phyloP scores from a whole-genome alignment of 768 basidiomycete genomes.

The Calvatia gigantea region DNA sequence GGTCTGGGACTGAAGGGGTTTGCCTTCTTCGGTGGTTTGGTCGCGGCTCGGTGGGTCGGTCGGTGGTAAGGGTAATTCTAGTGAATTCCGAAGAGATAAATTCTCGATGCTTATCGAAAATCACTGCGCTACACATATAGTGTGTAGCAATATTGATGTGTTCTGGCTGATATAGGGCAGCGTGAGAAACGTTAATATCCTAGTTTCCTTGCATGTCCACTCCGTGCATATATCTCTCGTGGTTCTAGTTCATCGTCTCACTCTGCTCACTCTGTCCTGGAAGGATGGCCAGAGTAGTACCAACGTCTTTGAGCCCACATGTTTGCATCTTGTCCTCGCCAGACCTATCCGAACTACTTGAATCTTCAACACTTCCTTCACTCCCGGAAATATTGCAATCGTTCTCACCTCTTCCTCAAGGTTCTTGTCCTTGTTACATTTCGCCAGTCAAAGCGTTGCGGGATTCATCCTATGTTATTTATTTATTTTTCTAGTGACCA shows the following conservation, averaged over 20 bases:
- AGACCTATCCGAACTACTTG: constrained; percentile 63
- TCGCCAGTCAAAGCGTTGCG: background rate
- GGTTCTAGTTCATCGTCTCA: background rate
- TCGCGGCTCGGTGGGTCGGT: too few relatives aligned
- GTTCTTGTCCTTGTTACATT: constrained; percentile 34
- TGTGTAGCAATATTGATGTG: too few relatives aligned
- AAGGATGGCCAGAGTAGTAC: constrained; percentile 52
- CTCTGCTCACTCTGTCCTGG: background rate
- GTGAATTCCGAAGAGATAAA: too few relatives aligned
- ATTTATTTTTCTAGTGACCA: constrained; percentile 52
- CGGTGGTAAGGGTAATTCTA: too few relatives aligned
- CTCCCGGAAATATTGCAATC: constrained; percentile 76
- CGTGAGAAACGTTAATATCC: background rate
- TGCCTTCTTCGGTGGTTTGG: too few relatives aligned
- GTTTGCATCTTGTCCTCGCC: constrained; percentile 69
- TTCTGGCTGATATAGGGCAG: background rate
- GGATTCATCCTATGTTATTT: constrained; percentile 2
- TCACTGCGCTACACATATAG: too few relatives aligned
- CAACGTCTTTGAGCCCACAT: constrained; percentile 78
- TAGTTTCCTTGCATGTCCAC: background rate
- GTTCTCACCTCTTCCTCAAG: constrained; percentile 80
- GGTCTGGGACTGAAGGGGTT: too few relatives aligned
- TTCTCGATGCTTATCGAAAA: too few relatives aligned
- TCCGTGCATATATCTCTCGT: background rate
- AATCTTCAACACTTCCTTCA: constrained; percentile 57